Base-by-base conservation (phyloP, 1,284 basidiomycete genomes). In the Malassezia cuniculi region DNA sequence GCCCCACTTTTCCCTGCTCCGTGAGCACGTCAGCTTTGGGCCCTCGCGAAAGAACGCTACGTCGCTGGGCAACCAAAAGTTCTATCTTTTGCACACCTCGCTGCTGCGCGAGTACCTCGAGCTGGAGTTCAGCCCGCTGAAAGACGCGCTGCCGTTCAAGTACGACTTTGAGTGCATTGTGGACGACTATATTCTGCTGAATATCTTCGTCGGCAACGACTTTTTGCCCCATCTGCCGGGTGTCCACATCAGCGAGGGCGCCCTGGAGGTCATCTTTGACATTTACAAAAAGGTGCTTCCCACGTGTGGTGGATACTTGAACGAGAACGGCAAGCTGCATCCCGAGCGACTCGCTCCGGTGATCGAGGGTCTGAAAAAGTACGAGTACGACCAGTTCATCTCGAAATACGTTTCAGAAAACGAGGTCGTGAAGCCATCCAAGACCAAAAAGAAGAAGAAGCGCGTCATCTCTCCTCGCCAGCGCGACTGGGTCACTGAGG, bases 1-100 rank as follows among this genome's bases (percentile, higher is more conserved):
- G 69, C 93, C 93, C 3, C 93, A 99, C 71, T 97, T 97, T 71
- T 94, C 87, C 69, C 73, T 97, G 42, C 73, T 99, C 54, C 79
- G 93, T 49, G 93, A 99, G 70, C 90, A 99, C 70, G 93, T 99
- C 58, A 87, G 89, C 57, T 97, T 97, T 71, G 90, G 90, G 12
- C 82, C 85, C 10, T 73, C 79, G 40, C 71, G 55, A 39, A 77
- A 42, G 78, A 75, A 57, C 18, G 63, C 74, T 49, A 76, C 76
- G 79, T 85, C 83, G 43, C 70, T 86, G 47, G 83, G 90, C 59
- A 73, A 80, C 3, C 82, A 85, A 54, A 95, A 81, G 68, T 97
- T 97, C 70, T 95, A 85, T 71, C 75, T 97, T 14, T 73, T 97
- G 32, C 93, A 97, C 69, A 75, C 97, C 22, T 93, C 83, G 9